A percentile compares a stretch with the other conserved stretches of the same genome.
These are phyloP conservation scores for Malassezia globosa DNA, from an alignment of 1,284 basidiomycete species.

Conservation along the genomic window DNA sequence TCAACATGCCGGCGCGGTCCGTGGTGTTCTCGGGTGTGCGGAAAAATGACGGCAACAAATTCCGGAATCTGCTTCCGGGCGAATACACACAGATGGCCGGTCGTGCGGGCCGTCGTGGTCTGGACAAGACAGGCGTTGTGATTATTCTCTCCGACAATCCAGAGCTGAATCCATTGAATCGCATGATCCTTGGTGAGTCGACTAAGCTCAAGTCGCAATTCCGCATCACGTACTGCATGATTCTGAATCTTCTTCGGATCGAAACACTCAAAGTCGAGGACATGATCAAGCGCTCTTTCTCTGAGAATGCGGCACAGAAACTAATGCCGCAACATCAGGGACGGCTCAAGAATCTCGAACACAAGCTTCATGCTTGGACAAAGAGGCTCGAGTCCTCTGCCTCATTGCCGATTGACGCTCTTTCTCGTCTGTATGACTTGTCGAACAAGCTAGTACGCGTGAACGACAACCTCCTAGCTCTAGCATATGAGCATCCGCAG, in stretches of 20 bases:
- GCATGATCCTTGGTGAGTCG: slow-evolving; percentile 86
- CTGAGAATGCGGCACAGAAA: slow-evolving; percentile 88
- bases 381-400: slow-evolving; percentile 48
- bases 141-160: slow-evolving; percentile 68
- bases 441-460: slow-evolving; percentile 58
- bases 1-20: slow-evolving; percentile 97
- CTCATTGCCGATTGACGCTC: slow-evolving; percentile 51
- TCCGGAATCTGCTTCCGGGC: slow-evolving; percentile 59
- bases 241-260: slow-evolving; percentile 86
- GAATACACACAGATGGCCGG: slow-evolving; percentile 97
- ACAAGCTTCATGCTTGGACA: slow-evolving; percentile 52
- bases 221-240: slow-evolving; percentile 98
- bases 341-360: slow-evolving; percentile 60
- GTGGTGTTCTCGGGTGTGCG: slow-evolving; percentile 91
- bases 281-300: slow-evolving; percentile 99
- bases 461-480: slow-evolving; percentile 60
- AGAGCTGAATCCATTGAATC: slow-evolving; percentile 60
- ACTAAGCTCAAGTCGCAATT: slow-evolving; percentile 93
- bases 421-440: slow-evolving; percentile 68
- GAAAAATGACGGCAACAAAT: slow-evolving; percentile 88
- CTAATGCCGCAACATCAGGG: slow-evolving; percentile 85
- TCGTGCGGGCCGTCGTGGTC: slow-evolving; percentile 84
- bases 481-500: slow-evolving; percentile 58
- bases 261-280: slow-evolving; percentile 94
- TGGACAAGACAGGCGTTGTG: slow-evolving; percentile 91